Conservation (phyloP, 1,284 basidiomycete genomes). For the Melampsora allii-populina region DNA sequence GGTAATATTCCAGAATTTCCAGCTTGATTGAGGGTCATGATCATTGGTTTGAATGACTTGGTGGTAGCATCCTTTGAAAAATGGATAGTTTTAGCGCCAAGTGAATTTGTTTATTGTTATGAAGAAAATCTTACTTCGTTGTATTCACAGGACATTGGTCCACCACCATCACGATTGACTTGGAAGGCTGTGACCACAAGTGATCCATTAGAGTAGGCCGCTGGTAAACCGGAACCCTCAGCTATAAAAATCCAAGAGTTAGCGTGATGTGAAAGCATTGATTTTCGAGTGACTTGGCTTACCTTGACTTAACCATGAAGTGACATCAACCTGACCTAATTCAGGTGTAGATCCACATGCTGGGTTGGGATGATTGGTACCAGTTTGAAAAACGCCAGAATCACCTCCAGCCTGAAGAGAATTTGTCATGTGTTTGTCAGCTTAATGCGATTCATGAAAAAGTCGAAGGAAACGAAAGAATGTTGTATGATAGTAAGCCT, state of each 20-base stretch:
- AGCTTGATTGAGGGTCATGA: constrained; percentile 26
- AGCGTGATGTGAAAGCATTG: not conserved
- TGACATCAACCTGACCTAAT: constrained; percentile 12
- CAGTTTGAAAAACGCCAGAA: constrained; percentile 30
- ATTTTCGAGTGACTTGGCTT: not conserved
- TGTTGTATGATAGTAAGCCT: not conserved
- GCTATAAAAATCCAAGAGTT: not conserved
- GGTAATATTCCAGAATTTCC: constrained; percentile 19
- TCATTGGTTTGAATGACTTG: constrained; percentile 36
- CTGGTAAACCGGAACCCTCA: constrained; percentile 27
- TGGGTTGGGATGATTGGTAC: constrained; percentile 22
- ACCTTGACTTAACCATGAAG: constrained; percentile 31
- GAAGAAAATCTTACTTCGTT: constrained; percentile 3
- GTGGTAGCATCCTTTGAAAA: constrained; percentile 30
- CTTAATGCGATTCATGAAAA: not conserved
- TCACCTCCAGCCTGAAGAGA: constrained; percentile 36
- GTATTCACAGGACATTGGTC: constrained; percentile 36
- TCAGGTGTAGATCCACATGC: constrained; percentile 31
- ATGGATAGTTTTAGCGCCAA: not conserved
- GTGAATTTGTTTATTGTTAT: no score
- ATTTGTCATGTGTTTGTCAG: not conserved
- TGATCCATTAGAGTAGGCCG: constrained; percentile 28
- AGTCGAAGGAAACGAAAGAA: not conserved
- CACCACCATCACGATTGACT: constrained; percentile 36
- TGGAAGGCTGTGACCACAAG: constrained; percentile 29